Evolutionary conservation across 495 filamentous ascomycete genomes (phyloP).

Genomic region (Coniosporium apollinis): DNA sequence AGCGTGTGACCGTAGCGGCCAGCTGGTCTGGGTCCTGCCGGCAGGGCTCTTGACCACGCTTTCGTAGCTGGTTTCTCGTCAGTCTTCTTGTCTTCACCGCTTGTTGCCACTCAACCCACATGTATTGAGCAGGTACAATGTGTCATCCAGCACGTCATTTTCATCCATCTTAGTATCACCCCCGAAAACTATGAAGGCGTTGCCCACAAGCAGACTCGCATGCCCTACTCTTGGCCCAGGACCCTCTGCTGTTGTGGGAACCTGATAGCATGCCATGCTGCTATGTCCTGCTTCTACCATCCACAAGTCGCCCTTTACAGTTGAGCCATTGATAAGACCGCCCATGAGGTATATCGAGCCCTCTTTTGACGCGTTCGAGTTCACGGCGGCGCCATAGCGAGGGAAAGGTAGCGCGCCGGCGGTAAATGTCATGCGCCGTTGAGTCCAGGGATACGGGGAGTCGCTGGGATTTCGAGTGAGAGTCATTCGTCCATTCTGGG

Average conservation of each 20-base stretch:
- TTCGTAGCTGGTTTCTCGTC: slow-evolving; percentile 54
- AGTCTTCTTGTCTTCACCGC: slow-evolving; percentile 1
- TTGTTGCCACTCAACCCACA: slow-evolving; percentile 40
- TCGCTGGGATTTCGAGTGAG: too few species aligned
- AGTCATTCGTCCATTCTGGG: too few species aligned
- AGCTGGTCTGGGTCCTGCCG: slow-evolving; percentile 62
- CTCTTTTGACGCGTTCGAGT: slow-evolving; percentile 82
- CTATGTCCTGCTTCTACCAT: slow-evolving; percentile 77
- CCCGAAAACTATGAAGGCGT: slow-evolving; percentile 98
- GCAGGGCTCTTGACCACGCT: slow-evolving; percentile 90
- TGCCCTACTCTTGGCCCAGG: slow-evolving; percentile 94
- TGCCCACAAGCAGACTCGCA: slow-evolving; percentile 84
- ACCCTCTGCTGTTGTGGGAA: slow-evolving; percentile 81
- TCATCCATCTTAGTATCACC: slow-evolving; percentile 97
- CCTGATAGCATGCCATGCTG: slow-evolving; percentile 79
- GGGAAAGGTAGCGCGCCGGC: slow-evolving; percentile 44
- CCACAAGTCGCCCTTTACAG: slow-evolving; percentile 94
- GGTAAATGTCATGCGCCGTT: slow-evolving; percentile 71
- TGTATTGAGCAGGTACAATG: slow-evolving; percentile 91
- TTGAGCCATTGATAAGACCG: slow-evolving; percentile 81
- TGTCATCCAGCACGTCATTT: slow-evolving; percentile 78
- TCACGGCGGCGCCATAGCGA: slow-evolving; percentile 92
- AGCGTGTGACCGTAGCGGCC: slow-evolving; percentile 94
- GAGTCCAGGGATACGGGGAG: slow-evolving; percentile 89
- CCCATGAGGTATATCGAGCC: slow-evolving; percentile 98